phyloP scores from a whole-genome alignment of 23 red algal species.

The Chondrus crispus region DNA sequence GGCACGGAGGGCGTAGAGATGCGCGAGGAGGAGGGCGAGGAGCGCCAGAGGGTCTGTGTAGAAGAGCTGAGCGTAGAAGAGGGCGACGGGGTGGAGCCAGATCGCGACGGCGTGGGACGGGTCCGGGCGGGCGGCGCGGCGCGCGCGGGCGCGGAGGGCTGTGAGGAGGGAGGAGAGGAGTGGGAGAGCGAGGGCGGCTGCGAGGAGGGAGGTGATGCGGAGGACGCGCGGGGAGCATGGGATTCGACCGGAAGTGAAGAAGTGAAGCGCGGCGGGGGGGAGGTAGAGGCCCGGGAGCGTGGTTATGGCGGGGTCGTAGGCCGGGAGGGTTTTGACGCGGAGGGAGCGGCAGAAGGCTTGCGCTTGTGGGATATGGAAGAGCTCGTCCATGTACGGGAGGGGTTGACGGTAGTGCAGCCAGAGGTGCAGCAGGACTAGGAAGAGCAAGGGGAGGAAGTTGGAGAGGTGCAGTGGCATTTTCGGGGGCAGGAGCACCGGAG shows the following conservation, averaged over 20 bases:
- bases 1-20: not conserved
- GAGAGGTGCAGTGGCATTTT: too few relatives aligned
- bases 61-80: conserved; percentile 68
- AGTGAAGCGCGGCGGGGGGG: conserved; percentile 20
- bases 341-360: conserved; percentile 36
- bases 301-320: conserved; percentile 49
- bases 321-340: not conserved
- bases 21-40: conserved; percentile 18
- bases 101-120: conserved; percentile 3
- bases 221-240: conserved; percentile 15
- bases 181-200: not conserved
- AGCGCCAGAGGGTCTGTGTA: conserved; percentile 62
- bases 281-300: conserved; percentile 68
- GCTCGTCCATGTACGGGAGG: conserved; percentile 81
- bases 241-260: not conserved
- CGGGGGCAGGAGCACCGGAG: too few relatives aligned
- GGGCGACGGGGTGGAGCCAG: conserved; percentile 32
- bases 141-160: not conserved
- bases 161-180: not conserved
- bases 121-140: too few relatives aligned
- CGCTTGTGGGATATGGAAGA: conserved; percentile 77
- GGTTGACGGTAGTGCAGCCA: conserved; percentile 61
- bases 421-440: not conserved
- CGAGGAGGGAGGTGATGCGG: conserved; percentile 15
- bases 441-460: not conserved